Evolutionary conservation across 2,329 filamentous ascomycete species (phyloP).

Genomic region (Talaromyces sp.): DNA sequence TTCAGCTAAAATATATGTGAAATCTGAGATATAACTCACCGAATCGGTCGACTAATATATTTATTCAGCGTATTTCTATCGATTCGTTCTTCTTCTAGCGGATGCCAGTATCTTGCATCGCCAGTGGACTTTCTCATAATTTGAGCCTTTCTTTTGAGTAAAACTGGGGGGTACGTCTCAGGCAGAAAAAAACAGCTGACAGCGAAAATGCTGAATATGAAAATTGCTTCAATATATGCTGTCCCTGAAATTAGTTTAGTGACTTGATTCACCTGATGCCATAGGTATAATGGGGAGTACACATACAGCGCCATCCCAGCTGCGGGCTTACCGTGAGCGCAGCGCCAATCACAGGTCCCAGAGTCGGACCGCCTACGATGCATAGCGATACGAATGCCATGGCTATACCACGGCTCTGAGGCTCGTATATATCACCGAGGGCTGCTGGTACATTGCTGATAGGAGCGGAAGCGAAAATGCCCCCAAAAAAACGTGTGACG

Average conservation of each 20-base stretch:
- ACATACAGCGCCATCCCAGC: constrained; percentile 54
- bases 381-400: constrained; percentile 39
- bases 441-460: constrained; percentile 47
- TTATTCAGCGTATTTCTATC: constrained; percentile 23
- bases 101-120: constrained; percentile 12
- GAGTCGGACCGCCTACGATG: constrained; percentile 45
- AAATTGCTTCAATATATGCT: constrained; percentile 35
- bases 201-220: constrained; percentile 1
- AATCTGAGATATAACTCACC: constrained; percentile 3
- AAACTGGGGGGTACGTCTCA: constrained; percentile 44
- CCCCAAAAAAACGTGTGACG: constrained; percentile 49
- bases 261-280: constrained; percentile 33
- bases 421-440: constrained; percentile 45
- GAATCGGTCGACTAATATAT: constrained; percentile 36
- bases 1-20: background rate
- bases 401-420: constrained; percentile 41
- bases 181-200: constrained; percentile 39
- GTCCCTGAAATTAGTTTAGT: constrained; percentile 18
- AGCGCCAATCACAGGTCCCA: constrained; percentile 43
- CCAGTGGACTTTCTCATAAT: constrained; percentile 43
- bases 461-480: constrained; percentile 47
- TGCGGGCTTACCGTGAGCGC: constrained; percentile 44
- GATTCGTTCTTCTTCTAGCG: constrained; percentile 2
- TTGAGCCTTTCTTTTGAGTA: constrained; percentile 45
- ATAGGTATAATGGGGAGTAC: constrained; percentile 48